Evolutionary conservation across 1,284 basidiomycete genomes (phyloP).

Genomic region (Blastosporella zonata): DNA sequence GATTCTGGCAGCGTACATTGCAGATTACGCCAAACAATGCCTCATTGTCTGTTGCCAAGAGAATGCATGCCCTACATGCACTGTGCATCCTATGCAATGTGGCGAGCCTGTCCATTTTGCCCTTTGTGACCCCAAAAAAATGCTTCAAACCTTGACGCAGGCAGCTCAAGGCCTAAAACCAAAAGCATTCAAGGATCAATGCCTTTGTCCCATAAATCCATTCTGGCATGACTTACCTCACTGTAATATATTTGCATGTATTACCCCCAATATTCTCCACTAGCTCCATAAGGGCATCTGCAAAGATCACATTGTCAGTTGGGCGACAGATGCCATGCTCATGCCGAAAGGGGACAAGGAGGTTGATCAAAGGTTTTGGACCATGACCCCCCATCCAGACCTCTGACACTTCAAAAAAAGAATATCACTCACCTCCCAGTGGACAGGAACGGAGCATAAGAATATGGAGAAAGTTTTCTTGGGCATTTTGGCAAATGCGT

Average conservation of each 20-base stretch:
- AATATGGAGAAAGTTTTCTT: constrained; percentile 28
- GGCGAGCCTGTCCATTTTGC: constrained; percentile 16
- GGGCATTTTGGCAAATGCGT: constrained; percentile 19
- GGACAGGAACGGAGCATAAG: constrained; percentile 18
- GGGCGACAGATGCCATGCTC: constrained; percentile 7
- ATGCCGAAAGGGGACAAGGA: constrained; percentile 14
- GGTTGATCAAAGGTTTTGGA: constrained; percentile 26
- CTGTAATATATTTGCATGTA: constrained; percentile 8
- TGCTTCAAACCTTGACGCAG: constrained; percentile 7
- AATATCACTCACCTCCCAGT: constrained; percentile 23
- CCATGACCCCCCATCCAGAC: constrained; percentile 22
- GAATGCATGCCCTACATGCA: constrained; percentile 29
- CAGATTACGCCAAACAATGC: constrained; percentile 44
- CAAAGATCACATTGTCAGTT: constrained; percentile 31
- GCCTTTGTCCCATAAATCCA: constrained; percentile 15
- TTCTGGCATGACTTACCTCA: constrained; percentile 7
- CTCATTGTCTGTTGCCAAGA: constrained; percentile 32
- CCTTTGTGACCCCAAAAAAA: constrained; percentile 16
- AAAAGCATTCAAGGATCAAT: constrained; percentile 13
- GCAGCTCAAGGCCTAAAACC: constrained; percentile 8
- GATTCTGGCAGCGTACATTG: constrained; percentile 35
- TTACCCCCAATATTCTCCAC: constrained; percentile 20
- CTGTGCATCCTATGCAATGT: constrained; percentile 17
- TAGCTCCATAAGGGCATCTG: constrained; percentile 38
- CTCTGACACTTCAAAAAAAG: constrained; percentile 24